Percentiles rank a stretch among this genome's conserved stretches.
Conservation (phyloP, 2,329 filamentous ascomycete genomes). For the Macroventuria anomochaeta region DNA sequence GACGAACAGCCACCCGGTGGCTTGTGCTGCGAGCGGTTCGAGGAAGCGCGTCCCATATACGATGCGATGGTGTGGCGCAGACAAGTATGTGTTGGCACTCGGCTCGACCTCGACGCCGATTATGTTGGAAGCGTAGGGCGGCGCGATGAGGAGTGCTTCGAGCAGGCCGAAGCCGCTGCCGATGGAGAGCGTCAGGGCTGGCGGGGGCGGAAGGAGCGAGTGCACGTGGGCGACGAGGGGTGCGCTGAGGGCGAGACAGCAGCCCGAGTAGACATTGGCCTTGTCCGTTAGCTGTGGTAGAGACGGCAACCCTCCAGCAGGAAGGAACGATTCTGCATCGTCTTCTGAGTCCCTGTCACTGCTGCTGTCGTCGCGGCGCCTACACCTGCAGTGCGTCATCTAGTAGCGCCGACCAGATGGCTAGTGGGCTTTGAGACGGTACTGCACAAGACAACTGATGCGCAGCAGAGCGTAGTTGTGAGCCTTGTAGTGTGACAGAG, state of each 20-base stretch:
- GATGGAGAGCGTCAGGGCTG: constrained; percentile 50
- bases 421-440: too few species aligned
- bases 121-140: constrained; percentile 38
- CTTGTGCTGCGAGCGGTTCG: constrained; percentile 51
- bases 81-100: constrained; percentile 55
- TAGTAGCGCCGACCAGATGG: too few species aligned
- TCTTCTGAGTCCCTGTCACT: constrained; percentile 6
- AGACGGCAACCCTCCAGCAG: background rate
- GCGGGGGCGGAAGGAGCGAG: constrained; percentile 32
- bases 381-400: too few species aligned
- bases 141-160: constrained; percentile 51
- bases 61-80: constrained; percentile 49
- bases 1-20: constrained; percentile 59
- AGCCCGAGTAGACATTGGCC: constrained; percentile 40
- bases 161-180: constrained; percentile 61
- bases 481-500: too few species aligned
- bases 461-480: too few species aligned
- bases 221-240: constrained; percentile 36
- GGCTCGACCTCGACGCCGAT: constrained; percentile 58
- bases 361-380: too few species aligned
- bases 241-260: constrained; percentile 46
- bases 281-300: constrained; percentile 26
- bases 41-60: constrained; percentile 56
- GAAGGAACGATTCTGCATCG: background rate
- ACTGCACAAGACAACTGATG: too few species aligned